phyloP scores from a whole-genome alignment of 768 basidiomycete species.

The Macrolepiota dolichaula region DNA sequence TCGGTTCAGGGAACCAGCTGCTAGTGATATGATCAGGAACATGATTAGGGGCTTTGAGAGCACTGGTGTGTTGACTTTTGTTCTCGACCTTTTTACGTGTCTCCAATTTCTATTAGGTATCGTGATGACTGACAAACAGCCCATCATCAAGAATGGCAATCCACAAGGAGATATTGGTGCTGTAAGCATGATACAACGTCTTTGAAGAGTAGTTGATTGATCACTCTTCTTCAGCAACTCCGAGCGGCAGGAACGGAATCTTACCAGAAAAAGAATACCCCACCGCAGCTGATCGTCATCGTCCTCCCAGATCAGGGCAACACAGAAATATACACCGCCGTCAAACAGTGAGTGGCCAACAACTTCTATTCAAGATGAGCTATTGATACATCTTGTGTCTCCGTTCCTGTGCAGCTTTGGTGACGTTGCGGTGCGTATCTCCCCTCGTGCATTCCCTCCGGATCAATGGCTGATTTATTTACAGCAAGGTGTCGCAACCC shows the following conservation, averaged over 20 bases:
- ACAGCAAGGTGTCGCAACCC: slow-evolving; percentile 74
- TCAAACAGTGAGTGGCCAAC: slow-evolving; percentile 15
- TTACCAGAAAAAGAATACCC: slow-evolving; percentile 28
- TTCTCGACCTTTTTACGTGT: slow-evolving; percentile 29
- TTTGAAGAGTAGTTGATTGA: neutral
- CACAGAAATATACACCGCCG: slow-evolving; percentile 8
- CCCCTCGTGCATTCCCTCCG: neutral
- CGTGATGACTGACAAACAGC: slow-evolving; percentile 37
- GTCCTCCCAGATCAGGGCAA: slow-evolving; percentile 35
- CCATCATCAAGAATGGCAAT: slow-evolving; percentile 52
- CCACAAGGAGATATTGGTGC: slow-evolving; percentile 52
- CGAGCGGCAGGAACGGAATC: slow-evolving; percentile 46
- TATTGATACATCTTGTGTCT: neutral
- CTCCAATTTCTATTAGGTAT: slow-evolving; percentile 46
- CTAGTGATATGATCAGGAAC: slow-evolving; percentile 30
- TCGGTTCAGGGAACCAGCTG: slow-evolving; percentile 42
- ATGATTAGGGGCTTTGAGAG: slow-evolving; percentile 50
- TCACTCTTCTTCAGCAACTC: slow-evolving; percentile 46
- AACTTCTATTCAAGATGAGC: neutral
- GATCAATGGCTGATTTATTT: neutral
- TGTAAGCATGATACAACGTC: slow-evolving; percentile 16
- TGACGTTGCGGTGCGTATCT: slow-evolving; percentile 35
- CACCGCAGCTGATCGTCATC: slow-evolving; percentile 58
- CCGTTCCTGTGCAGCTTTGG: slow-evolving; percentile 51
- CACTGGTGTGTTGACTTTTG: slow-evolving; percentile 48